Percentiles rank a stretch among this genome's conserved stretches.
These are phyloP conservation scores for Pseudevernia furfuracea DNA, from an alignment of 495 filamentous ascomycete species.

Conservation along the genomic window DNA sequence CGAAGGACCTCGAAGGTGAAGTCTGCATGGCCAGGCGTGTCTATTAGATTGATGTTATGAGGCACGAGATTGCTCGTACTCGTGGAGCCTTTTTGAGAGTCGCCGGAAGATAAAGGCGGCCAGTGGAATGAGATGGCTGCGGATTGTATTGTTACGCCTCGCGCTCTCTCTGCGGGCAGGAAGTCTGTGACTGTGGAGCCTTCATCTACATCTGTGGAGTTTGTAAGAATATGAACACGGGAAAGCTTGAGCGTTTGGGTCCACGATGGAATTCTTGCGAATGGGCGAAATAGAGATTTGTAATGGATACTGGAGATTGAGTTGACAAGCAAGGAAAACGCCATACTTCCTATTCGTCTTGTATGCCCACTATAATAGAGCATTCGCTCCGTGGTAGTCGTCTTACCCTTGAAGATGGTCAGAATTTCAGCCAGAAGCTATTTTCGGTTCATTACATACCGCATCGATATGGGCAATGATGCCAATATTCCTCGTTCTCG, in stretches of 20 bases:
- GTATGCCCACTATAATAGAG: conserved; percentile 94
- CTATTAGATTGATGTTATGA: conserved; percentile 86
- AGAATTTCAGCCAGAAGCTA: background rate
- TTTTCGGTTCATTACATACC: conserved; percentile 38
- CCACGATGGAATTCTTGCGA: background rate
- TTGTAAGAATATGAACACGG: conserved; percentile 2
- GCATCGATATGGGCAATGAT: conserved; percentile 99
- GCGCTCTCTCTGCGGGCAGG: conserved; percentile 82
- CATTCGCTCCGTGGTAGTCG: conserved; percentile 98
- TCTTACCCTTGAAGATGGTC: conserved; percentile 65
- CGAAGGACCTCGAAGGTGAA: conserved; percentile 97
- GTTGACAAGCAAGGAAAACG: conserved; percentile 9
- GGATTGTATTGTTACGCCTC: conserved; percentile 97
- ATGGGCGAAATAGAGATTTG: background rate
- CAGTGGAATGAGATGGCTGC: conserved; percentile 94
- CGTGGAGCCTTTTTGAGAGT: conserved; percentile 28
- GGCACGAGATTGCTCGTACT: conserved; percentile 35
- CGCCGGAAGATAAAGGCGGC: conserved; percentile 45
- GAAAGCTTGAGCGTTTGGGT: background rate
- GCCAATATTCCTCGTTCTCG: conserved; percentile 79
- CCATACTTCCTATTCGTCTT: conserved; percentile 68
- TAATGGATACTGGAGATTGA: background rate
- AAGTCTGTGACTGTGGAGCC: conserved; percentile 98
- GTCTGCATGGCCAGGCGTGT: conserved; percentile 95
- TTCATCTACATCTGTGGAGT: conserved; percentile 73